Percentiles rank a stretch among this genome's conserved stretches.
phyloP scores from a whole-genome alignment of 2,329 filamentous ascomycete genomes.

The Penicillium sumatraense region DNA sequence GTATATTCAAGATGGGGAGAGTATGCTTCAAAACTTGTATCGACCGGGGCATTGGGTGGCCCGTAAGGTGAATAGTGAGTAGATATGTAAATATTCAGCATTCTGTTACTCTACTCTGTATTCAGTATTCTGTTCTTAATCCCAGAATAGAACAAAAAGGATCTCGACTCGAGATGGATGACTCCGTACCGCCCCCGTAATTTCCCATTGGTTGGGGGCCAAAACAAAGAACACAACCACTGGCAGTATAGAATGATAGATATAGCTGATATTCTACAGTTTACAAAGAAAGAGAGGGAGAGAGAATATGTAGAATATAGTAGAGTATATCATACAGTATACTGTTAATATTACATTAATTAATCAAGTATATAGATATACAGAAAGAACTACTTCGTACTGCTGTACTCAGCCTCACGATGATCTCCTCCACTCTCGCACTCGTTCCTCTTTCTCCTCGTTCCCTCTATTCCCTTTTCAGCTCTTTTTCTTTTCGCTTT shows the following conservation, averaged over 20 bases:
- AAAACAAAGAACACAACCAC: background rate
- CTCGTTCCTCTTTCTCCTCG: background rate
- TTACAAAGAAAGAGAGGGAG: no score
- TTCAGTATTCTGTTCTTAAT: no score
- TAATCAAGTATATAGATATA: no score
- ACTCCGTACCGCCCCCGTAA: background rate
- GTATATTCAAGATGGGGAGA: constrained; percentile 83
- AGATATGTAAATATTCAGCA: no score
- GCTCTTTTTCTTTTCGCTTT: background rate
- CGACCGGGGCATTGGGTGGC: constrained; percentile 83
- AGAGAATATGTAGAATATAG: background rate
- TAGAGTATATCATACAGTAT: no score
- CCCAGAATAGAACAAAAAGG: background rate
- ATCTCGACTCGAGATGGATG: background rate
- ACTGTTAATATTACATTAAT: no score
- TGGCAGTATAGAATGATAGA: background rate
- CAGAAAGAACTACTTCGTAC: no score
- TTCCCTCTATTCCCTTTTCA: background rate
- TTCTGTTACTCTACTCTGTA: no score
- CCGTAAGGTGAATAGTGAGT: constrained; percentile 58
- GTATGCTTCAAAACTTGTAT: constrained; percentile 87
- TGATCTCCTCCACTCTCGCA: background rate
- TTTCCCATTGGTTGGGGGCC: constrained; percentile 2
- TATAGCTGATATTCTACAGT: no score
- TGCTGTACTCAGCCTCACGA: constrained; percentile 16